A percentile compares a stretch with the other conserved stretches of the same genome.
Conservation (phyloP, 2,329 filamentous ascomycete genomes). For the Geosmithia flava region DNA sequence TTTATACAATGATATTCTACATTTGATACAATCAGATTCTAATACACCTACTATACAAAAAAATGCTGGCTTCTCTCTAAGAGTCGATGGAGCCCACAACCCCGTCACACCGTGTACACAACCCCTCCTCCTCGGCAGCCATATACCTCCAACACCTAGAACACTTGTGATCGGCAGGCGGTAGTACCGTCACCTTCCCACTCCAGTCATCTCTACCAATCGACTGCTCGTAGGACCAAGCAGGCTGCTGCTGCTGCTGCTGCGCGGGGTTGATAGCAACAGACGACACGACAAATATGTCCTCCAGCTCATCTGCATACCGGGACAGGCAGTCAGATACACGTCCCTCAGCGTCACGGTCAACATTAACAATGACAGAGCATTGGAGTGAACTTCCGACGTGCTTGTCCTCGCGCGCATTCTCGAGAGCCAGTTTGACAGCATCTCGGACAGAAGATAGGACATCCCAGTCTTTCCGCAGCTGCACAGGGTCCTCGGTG, state of each 20-base stretch:
- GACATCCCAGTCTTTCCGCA: conserved; percentile 29
- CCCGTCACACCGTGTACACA: conserved; percentile 65
- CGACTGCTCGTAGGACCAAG: conserved; percentile 29
- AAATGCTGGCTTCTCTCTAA: neutral
- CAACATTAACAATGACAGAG: conserved; percentile 45
- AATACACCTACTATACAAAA: neutral
- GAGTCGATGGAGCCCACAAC: conserved; percentile 29
- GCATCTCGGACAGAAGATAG: conserved; percentile 48
- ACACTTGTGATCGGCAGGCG: conserved; percentile 56
- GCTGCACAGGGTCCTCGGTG: conserved; percentile 18
- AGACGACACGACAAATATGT: conserved; percentile 58
- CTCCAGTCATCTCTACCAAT: conserved; percentile 10
- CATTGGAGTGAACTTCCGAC: conserved; percentile 75
- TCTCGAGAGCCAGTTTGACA: conserved; percentile 66
- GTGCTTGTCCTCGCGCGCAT: conserved; percentile 55
- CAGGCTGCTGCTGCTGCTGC: conserved; percentile 12
- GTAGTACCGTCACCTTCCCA: conserved; percentile 30
- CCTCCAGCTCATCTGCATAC: conserved; percentile 39
- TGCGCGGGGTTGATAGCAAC: conserved; percentile 34
- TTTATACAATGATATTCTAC: conserved; percentile 1
- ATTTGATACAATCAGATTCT: neutral
- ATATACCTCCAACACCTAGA: conserved; percentile 81
- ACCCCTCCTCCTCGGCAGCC: conserved; percentile 47
- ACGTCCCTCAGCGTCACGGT: conserved; percentile 1
- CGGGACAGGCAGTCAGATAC: conserved; percentile 18